phyloP scores from a whole-genome alignment of 2,329 filamentous ascomycete genomes.

The Scedosporium boydii region DNA sequence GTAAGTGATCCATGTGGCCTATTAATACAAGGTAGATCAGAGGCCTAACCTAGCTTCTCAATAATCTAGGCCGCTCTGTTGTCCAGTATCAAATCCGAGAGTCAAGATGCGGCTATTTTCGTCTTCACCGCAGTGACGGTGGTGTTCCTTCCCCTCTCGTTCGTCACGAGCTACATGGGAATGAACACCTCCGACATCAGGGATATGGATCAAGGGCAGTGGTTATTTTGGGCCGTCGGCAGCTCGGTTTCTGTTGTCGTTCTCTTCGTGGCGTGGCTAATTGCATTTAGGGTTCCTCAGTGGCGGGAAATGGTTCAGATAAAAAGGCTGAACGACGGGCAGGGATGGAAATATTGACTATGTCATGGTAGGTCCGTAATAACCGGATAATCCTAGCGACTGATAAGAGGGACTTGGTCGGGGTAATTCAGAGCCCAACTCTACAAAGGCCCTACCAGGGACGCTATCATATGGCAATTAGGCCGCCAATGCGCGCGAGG shows the following conservation, averaged over 20 bases:
- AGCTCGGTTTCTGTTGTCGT: conserved; percentile 33
- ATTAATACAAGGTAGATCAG: too few species aligned
- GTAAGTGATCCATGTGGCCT: too few species aligned
- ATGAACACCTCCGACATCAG: conserved; percentile 39
- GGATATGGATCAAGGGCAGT: conserved; percentile 35
- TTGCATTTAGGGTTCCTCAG: not conserved
- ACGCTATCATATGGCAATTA: too few species aligned
- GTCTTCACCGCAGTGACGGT: conserved; percentile 30
- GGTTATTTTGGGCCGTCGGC: conserved; percentile 39
- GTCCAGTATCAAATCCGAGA: not conserved
- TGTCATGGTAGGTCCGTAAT: too few species aligned
- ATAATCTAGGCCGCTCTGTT: not conserved
- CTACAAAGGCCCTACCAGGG: too few species aligned
- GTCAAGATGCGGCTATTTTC: conserved; percentile 18
- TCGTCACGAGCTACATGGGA: conserved; percentile 26
- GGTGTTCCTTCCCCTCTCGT: conserved; percentile 24
- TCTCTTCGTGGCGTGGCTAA: conserved; percentile 16
- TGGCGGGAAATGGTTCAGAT: not conserved
- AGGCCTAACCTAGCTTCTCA: too few species aligned
- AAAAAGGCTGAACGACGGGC: not conserved
- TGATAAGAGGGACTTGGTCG: too few species aligned
- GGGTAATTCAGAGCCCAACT: too few species aligned
- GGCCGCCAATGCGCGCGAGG: too few species aligned
- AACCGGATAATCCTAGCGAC: too few species aligned
- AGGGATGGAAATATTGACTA: not conserved